Conservation (phyloP, 129 eudicot species). For the Calendula officinalis region DNA sequence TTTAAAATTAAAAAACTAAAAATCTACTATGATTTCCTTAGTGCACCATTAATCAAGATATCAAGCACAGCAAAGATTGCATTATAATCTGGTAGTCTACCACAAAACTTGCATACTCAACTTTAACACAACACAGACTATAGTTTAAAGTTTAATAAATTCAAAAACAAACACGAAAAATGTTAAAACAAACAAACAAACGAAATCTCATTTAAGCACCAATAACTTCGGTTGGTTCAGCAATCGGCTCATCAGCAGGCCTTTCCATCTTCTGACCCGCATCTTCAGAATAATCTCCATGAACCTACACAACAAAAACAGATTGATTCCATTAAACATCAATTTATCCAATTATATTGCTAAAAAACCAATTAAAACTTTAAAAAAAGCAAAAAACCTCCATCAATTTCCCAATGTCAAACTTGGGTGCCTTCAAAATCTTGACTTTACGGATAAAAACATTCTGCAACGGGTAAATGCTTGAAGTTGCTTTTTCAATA, state of each 20-base stretch:
- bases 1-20: no score
- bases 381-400: conserved; percentile 32
- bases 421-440: conserved; percentile 80
- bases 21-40: no score
- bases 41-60: no score
- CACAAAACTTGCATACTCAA: no score
- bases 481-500: conserved; percentile 75
- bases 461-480: conserved; percentile 77
- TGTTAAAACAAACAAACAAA: background rate
- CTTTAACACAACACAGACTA: no score
- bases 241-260: conserved; percentile 1
- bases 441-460: conserved; percentile 76
- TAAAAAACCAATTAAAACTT: background rate
- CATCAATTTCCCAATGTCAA: conserved; percentile 75
- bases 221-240: background rate
- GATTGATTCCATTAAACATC: background rate
- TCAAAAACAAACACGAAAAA: no score
- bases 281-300: background rate
- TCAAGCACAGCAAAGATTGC: no score
- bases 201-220: conserved; percentile 1
- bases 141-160: no score
- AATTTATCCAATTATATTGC: background rate
- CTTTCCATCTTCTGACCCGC: background rate
- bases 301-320: background rate
- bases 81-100: no score